Evolutionary conservation across 164 flowering plant species (phyloP), one percentile per base, ranked within the genome.

Genomic region (Vitis rupestris): DNA sequence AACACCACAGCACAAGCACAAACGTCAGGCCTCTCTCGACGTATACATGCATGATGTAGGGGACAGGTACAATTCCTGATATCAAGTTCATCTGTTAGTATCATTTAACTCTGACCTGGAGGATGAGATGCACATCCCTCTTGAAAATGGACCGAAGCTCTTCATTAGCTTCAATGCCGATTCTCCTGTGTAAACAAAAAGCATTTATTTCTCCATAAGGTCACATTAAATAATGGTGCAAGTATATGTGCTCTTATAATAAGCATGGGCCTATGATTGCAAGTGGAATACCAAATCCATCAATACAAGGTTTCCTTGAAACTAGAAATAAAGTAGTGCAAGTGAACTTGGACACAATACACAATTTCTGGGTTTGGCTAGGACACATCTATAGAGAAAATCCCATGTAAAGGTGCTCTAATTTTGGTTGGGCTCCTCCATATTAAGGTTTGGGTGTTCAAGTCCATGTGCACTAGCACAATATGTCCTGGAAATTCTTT

Each of bases 61-160:
- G 57, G 37, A 50, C 16, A 6, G 57, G 2, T 7, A 17, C 54
- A 44, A 1, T 15, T 6, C 61, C 16, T 44, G 52, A 17, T 19
- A n/a, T 37, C 7, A 15, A 10, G 19, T 44, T 44, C 44, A 16
- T 2, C 44, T 31, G 55, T 14, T 49, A 9, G 27, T 57, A 50
- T 77, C 71, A 78, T 70, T 83, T 83, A 2, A 87, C 82, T 81
- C 80, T 79, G 66, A 95, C 98, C 79, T 76, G 80, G 68, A 95
- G 93, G 56, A 92, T 85, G 30, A 95, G 97, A 79, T 92, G 99
- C 57, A 95, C 99, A 63, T 85, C 70, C 73, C 89, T 83, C 84
- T 91, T 88, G 85, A 91, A 91, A 73, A 95, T 88, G 63, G 88
- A 78, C 65, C 98, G 81, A 53, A 95, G 82, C 82, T 95, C 96